A percentile compares a stretch with the other conserved stretches of the same genome.
phyloP scores from a whole-genome alignment of 306 rosid genomes.

The Trifolium fragiferum region DNA sequence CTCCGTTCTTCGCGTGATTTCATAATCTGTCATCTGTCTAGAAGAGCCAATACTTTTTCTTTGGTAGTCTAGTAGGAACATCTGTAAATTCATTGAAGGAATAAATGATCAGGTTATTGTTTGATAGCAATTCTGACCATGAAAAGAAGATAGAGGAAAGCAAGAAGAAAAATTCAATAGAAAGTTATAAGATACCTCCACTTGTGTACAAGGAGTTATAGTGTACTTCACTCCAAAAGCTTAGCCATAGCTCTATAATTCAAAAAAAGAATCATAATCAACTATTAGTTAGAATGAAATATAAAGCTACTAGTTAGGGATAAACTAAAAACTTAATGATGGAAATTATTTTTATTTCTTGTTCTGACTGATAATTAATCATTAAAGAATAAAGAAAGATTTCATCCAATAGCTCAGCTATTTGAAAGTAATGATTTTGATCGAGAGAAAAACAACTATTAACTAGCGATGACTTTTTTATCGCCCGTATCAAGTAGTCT shows the following conservation, averaged over 20 bases:
- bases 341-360: not conserved
- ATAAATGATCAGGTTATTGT: conserved; percentile 23
- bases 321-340: not conserved
- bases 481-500: too few relatives aligned
- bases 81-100: conserved; percentile 56
- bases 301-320: not conserved
- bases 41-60: conserved; percentile 89
- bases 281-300: conserved; percentile 6
- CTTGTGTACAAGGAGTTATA: conserved; percentile 78
- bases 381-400: not conserved
- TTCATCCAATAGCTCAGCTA: conserved; percentile 18
- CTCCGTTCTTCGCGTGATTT: conserved; percentile 19
- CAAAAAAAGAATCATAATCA: not conserved
- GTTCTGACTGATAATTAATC: conserved; percentile 7
- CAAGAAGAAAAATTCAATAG: not conserved
- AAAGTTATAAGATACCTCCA: conserved; percentile 57
- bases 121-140: not conserved
- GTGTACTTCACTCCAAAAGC: conserved; percentile 99
- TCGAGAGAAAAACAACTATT: too few relatives aligned
- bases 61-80: conserved; percentile 75
- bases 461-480: too few relatives aligned
- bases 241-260: conserved; percentile 83
- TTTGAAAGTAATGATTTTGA: not conserved
- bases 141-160: conserved; percentile 11
- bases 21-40: conserved; percentile 46